These are phyloP conservation scores for Excoecaria agallocha DNA, from an alignment of 345 rosid genomes.

Conservation along the genomic window DNA sequence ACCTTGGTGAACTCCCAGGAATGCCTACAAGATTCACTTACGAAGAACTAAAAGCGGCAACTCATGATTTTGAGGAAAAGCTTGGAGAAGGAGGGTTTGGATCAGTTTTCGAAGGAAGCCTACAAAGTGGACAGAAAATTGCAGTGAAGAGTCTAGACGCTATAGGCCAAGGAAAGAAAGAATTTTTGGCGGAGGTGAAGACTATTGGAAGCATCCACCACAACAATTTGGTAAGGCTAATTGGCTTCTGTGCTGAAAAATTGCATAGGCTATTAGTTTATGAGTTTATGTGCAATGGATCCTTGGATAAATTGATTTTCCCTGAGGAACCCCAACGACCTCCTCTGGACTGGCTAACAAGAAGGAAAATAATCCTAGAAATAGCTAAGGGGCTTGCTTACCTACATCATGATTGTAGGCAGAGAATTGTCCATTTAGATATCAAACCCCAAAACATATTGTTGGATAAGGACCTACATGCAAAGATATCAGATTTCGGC, in stretches of 20 bases:
- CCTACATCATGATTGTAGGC: slow-evolving; percentile 26
- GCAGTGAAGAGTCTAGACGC: slow-evolving; percentile 13
- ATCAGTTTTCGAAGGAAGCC: slow-evolving; percentile 15
- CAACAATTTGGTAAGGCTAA: background rate
- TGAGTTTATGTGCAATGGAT: slow-evolving; percentile 2
- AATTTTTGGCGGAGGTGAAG: slow-evolving; percentile 16
- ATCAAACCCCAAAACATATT: slow-evolving; percentile 1
- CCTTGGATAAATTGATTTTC: slow-evolving; percentile 20
- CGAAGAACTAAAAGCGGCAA: slow-evolving; percentile 3
- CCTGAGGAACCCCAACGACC: background rate
- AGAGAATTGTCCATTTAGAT: slow-evolving; percentile 21
- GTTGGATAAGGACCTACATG: slow-evolving; percentile 13
- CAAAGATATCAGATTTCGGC: slow-evolving; percentile 29
- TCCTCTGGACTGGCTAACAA: background rate
- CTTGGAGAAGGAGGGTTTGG: slow-evolving; percentile 21
- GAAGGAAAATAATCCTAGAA: background rate
- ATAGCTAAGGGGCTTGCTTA: slow-evolving; percentile 22
- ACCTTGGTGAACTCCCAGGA: background rate
- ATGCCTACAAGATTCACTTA: slow-evolving; percentile 12
- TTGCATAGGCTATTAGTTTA: background rate
- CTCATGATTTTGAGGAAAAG: slow-evolving; percentile 6
- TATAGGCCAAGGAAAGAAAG: background rate
- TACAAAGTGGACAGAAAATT: slow-evolving; percentile 6
- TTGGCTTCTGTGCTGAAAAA: background rate
- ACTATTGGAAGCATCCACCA: slow-evolving; percentile 13